Evolutionary conservation across 2,329 filamentous ascomycete species (phyloP).

Genomic region (Cercospora citrullina): DNA sequence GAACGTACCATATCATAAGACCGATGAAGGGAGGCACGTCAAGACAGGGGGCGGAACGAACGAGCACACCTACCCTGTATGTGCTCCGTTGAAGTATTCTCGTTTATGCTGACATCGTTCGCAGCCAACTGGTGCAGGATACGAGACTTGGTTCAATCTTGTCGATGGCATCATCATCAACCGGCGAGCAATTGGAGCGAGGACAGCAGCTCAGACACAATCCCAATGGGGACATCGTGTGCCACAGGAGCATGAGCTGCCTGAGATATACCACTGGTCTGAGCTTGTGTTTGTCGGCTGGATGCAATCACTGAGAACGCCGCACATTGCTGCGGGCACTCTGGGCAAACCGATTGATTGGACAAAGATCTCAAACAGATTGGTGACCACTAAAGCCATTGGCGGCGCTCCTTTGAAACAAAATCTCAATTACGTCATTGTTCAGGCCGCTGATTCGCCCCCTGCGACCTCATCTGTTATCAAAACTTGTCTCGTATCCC

Average conservation of each 20-base stretch:
- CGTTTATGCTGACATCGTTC: neutral
- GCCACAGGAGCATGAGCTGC: neutral
- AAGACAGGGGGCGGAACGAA: no score
- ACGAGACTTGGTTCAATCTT: neutral
- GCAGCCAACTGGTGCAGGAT: neutral
- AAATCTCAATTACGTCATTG: neutral
- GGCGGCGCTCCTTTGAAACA: neutral
- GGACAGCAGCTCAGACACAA: neutral
- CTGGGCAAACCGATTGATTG: no score
- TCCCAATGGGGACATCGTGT: neutral
- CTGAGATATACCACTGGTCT: neutral
- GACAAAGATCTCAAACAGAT: neutral
- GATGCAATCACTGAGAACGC: neutral
- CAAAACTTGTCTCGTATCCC: neutral
- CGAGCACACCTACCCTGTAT: neutral
- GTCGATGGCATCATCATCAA: neutral
- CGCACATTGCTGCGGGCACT: no score
- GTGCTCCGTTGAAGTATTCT: no score
- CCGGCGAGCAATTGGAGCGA: neutral
- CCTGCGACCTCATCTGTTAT: neutral
- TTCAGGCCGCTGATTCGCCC: neutral
- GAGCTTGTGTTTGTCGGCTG: neutral
- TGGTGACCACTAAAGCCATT: neutral
- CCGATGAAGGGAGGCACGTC: no score
- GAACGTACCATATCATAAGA: neutral